A percentile compares a stretch with the other conserved stretches of the same genome.
These are phyloP conservation scores for Styphnolobium japonicum DNA, from an alignment of 306 rosid genomes.

Conservation along the genomic window DNA sequence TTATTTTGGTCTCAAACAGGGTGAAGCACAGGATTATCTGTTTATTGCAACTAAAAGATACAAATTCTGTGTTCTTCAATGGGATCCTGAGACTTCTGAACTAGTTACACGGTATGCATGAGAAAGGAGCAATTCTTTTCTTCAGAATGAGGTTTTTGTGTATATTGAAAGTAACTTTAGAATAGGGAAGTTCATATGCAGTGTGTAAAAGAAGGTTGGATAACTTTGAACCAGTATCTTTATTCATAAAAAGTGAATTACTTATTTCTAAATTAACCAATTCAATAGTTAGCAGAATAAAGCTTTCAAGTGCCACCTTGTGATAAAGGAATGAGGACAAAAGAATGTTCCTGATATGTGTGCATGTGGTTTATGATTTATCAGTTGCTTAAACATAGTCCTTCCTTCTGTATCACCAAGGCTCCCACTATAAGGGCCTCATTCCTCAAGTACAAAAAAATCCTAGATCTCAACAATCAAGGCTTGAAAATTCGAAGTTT, in stretches of 20 bases:
- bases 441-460: too few relatives aligned
- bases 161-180: background rate
- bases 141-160: background rate
- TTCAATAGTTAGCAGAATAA: too few relatives aligned
- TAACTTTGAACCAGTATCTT: background rate
- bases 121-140: background rate
- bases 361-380: background rate
- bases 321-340: background rate
- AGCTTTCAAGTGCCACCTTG: too few relatives aligned
- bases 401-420: background rate
- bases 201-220: background rate
- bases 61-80: constrained; percentile 96
- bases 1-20: constrained; percentile 45
- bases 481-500: too few relatives aligned
- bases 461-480: too few relatives aligned
- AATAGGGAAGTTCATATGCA: background rate
- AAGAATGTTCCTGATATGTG: background rate
- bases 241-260: too few relatives aligned
- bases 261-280: too few relatives aligned
- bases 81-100: constrained; percentile 86
- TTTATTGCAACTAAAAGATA: constrained; percentile 96
- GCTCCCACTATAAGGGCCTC: too few relatives aligned
- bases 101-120: constrained; percentile 46
- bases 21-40: constrained; percentile 87
- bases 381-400: background rate